phyloP scores from a whole-genome alignment of 2,329 filamentous ascomycete species.

The Aureobasidium sp. region DNA sequence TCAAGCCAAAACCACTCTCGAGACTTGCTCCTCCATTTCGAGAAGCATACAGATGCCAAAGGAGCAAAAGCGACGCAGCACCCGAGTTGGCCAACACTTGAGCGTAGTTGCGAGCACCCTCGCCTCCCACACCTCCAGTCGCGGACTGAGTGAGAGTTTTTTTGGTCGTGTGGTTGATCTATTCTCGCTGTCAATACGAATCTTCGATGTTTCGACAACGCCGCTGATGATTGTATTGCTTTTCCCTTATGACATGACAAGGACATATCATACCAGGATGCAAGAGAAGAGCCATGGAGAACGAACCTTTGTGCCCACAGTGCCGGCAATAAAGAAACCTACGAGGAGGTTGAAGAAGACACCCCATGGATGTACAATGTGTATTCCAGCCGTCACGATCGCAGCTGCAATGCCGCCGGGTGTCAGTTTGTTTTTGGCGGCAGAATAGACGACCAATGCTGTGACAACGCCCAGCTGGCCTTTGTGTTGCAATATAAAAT shows the following conservation, averaged over 20 bases:
- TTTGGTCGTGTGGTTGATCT: constrained; percentile 86
- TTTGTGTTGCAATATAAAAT: constrained; percentile 3
- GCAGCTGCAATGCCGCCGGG: constrained; percentile 66
- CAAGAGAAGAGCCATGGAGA: background rate
- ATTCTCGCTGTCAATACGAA: background rate
- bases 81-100: constrained; percentile 89
- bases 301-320: constrained; percentile 69
- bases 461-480: constrained; percentile 18
- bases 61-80: constrained; percentile 60
- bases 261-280: background rate
- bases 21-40: background rate
- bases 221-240: background rate
- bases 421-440: constrained; percentile 57
- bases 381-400: constrained; percentile 63
- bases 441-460: constrained; percentile 39
- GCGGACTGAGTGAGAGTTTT: constrained; percentile 71
- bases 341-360: constrained; percentile 78
- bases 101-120: constrained; percentile 74
- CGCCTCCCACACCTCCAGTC: constrained; percentile 64
- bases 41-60: constrained; percentile 36
- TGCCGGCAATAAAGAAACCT: constrained; percentile 83
- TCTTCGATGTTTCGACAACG: background rate
- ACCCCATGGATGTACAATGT: constrained; percentile 89
- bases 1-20: constrained; percentile 25
- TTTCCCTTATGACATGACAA: background rate